A percentile compares a stretch with the other conserved stretches of the same genome.
Evolutionary conservation across 768 basidiomycete genomes (phyloP).

Genomic region (Aureoboletus auriporus): DNA sequence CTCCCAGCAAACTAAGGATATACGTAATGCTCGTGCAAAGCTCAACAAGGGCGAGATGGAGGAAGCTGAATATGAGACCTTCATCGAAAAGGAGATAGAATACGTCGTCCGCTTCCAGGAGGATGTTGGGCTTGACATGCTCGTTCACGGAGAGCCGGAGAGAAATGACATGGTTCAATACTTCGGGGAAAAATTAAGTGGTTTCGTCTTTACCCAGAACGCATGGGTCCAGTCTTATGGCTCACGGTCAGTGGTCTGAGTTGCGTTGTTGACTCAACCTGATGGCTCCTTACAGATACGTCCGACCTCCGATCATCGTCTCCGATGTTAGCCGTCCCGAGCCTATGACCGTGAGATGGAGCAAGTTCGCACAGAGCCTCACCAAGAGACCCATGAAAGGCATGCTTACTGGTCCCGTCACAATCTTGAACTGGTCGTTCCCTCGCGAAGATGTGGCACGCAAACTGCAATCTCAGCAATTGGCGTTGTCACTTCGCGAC

Average conservation of each 20-base stretch:
- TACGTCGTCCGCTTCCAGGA: slow-evolving; percentile 95
- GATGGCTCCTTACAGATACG: slow-evolving; percentile 54
- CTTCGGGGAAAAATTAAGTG: slow-evolving; percentile 93
- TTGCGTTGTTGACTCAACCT: slow-evolving; percentile 6
- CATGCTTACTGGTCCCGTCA: slow-evolving; percentile 97
- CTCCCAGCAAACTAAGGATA: slow-evolving; percentile 91
- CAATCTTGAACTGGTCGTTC: slow-evolving; percentile 99
- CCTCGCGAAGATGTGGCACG: slow-evolving; percentile 96
- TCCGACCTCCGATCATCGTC: slow-evolving; percentile 97
- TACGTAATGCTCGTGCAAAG: slow-evolving; percentile 94
- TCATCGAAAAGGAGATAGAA: slow-evolving; percentile 98
- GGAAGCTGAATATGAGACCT: slow-evolving; percentile 84
- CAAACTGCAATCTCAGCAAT: slow-evolving; percentile 96
- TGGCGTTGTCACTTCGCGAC: slow-evolving; percentile 96
- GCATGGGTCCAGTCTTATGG: slow-evolving; percentile 99
- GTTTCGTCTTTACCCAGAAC: slow-evolving; percentile 98
- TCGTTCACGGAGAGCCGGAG: slow-evolving; percentile 99
- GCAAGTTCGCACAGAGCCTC: slow-evolving; percentile 91
- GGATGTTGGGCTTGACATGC: slow-evolving; percentile 89
- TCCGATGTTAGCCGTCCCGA: slow-evolving; percentile 92
- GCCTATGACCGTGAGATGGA: slow-evolving; percentile 97
- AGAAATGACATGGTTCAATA: slow-evolving; percentile 99
- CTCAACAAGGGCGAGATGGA: slow-evolving; percentile 89
- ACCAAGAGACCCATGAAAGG: slow-evolving; percentile 97
- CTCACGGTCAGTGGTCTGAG: slow-evolving; percentile 62